Conservation (phyloP, 164 flowering plant genomes). For the Tetracentron sinense region DNA sequence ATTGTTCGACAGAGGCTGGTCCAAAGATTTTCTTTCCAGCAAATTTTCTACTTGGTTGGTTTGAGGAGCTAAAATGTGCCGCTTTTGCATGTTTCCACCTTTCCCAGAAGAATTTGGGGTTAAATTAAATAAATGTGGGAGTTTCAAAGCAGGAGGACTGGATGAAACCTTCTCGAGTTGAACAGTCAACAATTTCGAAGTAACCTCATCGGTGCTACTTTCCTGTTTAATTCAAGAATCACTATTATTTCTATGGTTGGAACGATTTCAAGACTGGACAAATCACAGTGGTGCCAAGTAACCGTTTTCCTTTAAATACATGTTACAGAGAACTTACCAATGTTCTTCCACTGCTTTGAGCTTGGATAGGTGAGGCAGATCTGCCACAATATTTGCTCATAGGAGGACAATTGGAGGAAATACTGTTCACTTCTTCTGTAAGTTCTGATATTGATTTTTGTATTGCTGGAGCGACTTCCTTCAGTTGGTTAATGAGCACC, state of each 20-base stretch:
- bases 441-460: constrained; percentile 80
- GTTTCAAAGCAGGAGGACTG: constrained; percentile 76
- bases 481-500: constrained; percentile 92
- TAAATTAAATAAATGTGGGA: constrained; percentile 83
- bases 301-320: not conserved
- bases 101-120: constrained; percentile 84
- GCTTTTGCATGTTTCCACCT: constrained; percentile 59
- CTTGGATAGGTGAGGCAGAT: constrained; percentile 58
- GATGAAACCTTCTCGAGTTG: constrained; percentile 72
- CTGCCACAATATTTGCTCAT: constrained; percentile 38
- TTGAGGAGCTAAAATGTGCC: constrained; percentile 42
- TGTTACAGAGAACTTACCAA: constrained; percentile 35
- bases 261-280: not conserved
- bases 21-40: constrained; percentile 46
- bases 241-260: not conserved
- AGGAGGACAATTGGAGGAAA: constrained; percentile 56
- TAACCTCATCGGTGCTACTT: constrained; percentile 48
- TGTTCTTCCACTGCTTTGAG: constrained; percentile 74
- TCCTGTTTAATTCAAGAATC: constrained; percentile 49
- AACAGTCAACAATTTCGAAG: constrained; percentile 62
- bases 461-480: constrained; percentile 84
- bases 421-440: constrained; percentile 69
- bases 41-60: constrained; percentile 43
- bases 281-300: not conserved
- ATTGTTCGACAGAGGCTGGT: constrained; percentile 42